A percentile compares a stretch with the other conserved stretches of the same genome.
phyloP scores from a whole-genome alignment of 139 green algal genomes.

The Chlorella sp. region DNA sequence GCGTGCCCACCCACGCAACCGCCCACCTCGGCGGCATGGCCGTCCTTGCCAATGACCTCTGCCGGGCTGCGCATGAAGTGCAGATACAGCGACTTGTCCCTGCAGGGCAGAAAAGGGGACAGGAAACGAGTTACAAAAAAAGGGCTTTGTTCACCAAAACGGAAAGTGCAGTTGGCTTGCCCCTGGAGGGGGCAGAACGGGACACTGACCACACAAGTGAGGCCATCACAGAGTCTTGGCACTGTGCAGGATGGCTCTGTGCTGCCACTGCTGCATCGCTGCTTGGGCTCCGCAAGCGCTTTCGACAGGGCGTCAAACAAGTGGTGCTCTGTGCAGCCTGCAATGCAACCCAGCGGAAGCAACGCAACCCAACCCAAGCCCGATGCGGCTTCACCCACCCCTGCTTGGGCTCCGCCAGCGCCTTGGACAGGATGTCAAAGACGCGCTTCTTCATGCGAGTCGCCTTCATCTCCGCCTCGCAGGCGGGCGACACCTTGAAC shows the following conservation, averaged over 20 bases:
- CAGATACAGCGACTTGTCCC: conserved; percentile 61
- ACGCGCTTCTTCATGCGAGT: conserved; percentile 67
- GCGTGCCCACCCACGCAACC: no score
- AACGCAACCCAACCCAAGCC: no score
- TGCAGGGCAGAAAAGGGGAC: not conserved
- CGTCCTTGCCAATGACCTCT: conserved; percentile 44
- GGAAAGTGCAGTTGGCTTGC: not conserved
- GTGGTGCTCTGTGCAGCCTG: no score
- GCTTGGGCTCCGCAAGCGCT: not conserved
- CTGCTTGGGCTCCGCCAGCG: conserved; percentile 4
- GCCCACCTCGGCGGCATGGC: conserved; percentile 32
- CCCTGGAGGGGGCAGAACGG: no score
- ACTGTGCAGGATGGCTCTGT: not conserved
- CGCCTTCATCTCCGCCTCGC: conserved; percentile 64
- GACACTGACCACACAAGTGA: no score
- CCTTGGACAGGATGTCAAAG: conserved; percentile 64
- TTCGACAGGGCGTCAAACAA: no score
- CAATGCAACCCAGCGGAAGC: no score
- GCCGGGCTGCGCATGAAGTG: conserved; percentile 78
- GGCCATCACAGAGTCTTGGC: no score
- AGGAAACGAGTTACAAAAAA: not conserved
- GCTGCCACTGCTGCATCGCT: not conserved
- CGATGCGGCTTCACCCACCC: not conserved
- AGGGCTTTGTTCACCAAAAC: not conserved
- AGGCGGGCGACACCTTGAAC: conserved; percentile 46